phyloP scores from a whole-genome alignment of 2,329 filamentous ascomycete species.

The Pseudocercospora fijiensis region DNA sequence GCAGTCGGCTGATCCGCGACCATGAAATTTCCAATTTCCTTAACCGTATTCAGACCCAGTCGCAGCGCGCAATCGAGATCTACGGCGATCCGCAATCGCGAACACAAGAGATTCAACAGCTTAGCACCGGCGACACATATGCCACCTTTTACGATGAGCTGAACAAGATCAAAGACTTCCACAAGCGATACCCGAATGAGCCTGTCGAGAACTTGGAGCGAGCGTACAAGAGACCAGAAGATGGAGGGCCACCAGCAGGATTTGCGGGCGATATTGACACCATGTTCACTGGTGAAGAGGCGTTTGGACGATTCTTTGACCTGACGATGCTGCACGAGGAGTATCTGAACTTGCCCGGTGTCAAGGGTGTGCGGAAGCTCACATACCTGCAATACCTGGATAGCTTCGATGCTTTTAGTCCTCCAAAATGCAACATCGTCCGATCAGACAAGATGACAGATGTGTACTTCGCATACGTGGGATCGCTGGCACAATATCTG shows the following conservation, averaged over 20 bases:
- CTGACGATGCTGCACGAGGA: slow-evolving; percentile 79
- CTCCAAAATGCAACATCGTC: slow-evolving; percentile 71
- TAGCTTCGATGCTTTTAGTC: slow-evolving; percentile 80
- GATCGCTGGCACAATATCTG: slow-evolving; percentile 75
- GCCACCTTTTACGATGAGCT: slow-evolving; percentile 89
- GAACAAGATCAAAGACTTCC: slow-evolving; percentile 77
- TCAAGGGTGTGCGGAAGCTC: slow-evolving; percentile 65
- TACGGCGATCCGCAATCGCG: slow-evolving; percentile 76
- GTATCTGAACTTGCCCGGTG: slow-evolving; percentile 83
- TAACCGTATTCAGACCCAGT: slow-evolving; percentile 83
- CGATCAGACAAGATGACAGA: slow-evolving; percentile 85
- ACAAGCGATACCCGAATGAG: slow-evolving; percentile 88
- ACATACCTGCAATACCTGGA: slow-evolving; percentile 93
- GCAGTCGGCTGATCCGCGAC: slow-evolving; percentile 84
- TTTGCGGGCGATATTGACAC: slow-evolving; percentile 67
- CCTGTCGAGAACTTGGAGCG: slow-evolving; percentile 92
- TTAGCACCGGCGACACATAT: slow-evolving; percentile 82
- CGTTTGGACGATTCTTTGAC: slow-evolving; percentile 89
- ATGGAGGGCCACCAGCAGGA: slow-evolving; percentile 47
- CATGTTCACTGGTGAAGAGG: slow-evolving; percentile 95
- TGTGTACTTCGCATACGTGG: slow-evolving; percentile 86
- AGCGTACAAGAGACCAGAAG: slow-evolving; percentile 77
- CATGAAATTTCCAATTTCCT: slow-evolving; percentile 89
- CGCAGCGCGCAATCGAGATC: slow-evolving; percentile 73
- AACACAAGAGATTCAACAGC: slow-evolving; percentile 76